Evolutionary conservation across 371 early-diverging fungal species (phyloP).

Genomic region (Rhizopus microsporus): DNA sequence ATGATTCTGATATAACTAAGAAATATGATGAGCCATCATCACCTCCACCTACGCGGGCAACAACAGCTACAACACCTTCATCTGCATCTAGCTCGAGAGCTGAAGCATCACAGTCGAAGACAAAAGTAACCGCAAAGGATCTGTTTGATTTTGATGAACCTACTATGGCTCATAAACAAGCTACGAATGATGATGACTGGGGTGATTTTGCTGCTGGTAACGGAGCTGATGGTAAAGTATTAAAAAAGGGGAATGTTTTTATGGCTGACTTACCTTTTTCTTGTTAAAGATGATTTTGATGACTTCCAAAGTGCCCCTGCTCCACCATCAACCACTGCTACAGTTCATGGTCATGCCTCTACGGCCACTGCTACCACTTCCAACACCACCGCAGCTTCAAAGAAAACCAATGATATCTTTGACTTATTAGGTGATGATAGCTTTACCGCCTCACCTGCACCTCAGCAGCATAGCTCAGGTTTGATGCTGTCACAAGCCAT

Average conservation of each 20-base stretch:
- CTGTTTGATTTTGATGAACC: conserved; percentile 63
- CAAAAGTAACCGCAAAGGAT: conserved; percentile 51
- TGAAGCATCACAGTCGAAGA: conserved; percentile 13
- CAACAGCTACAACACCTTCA: conserved; percentile 7
- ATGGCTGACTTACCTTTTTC: conserved; percentile 3
- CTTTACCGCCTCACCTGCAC: conserved; percentile 16
- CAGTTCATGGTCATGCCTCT: not conserved
- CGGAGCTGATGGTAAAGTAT: conserved; percentile 23
- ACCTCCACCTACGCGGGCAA: conserved; percentile 4
- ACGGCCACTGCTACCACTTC: conserved; percentile 6
- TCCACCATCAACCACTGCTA: too few relatives aligned
- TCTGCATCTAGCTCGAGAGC: not conserved
- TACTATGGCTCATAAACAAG: conserved; percentile 5
- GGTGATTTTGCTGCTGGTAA: conserved; percentile 49
- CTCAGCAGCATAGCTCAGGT: conserved; percentile 12
- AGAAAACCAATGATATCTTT: conserved; percentile 32
- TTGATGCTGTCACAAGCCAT: conserved; percentile 14
- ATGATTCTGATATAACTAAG: conserved; percentile 20
- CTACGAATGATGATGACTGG: conserved; percentile 53
- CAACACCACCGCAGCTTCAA: conserved; percentile 14
- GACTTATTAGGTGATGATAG: conserved; percentile 45
- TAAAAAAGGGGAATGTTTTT: conserved; percentile 7
- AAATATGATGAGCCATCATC: conserved; percentile 19
- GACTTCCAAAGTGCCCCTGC: conserved; percentile 64
- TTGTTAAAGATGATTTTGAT: conserved; percentile 55